Base-by-base conservation (phyloP, 345 rosid genomes). In the Theobroma cacao region DNA sequence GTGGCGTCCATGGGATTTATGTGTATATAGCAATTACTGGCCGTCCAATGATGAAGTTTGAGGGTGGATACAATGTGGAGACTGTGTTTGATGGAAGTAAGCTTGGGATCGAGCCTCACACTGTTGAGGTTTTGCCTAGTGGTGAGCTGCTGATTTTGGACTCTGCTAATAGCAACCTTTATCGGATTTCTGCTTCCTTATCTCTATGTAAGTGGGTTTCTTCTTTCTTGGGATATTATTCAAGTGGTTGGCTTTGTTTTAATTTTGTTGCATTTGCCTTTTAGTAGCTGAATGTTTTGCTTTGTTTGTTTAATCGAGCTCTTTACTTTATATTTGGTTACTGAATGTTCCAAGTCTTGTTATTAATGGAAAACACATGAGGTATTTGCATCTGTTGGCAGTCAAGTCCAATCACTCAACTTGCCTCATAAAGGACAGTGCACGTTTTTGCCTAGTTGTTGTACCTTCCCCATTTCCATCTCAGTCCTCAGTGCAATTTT, bases 21-120 rank as follows among this genome's bases (percentile, higher is more conserved):
- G 55, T 74, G 59, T 73, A 28, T 75, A 74, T 84, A 94, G 98
- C 95, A 1, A 84, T 94, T 83, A 70, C 93, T 12, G 90, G 92
- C 69, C 95, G 97, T 81, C 93, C 99, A 70, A 84, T 87, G 95
- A 90, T 97, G 94, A 97, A 91, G 86, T 97, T 90, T 34, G 99
- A 97, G 83, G 79, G 91, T 84, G 99, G 99, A n/a, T 97, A 92
- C 77, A 69, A 87, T 38, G 99, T 97, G 72, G 99, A 97, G 84
- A 97, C 99, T 0, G 98, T 97, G 77, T 94, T 97, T 81, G 99
- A 97, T 72, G 99, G 99, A 77, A 97, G 99, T 81, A 97, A 94
- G 78, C 97, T 94, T 33, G 98, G 98, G 47, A 85, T 94, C 48
- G 99, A 94, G 82, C 99, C 99, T 34, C 85, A 89, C 80, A 82